Conservation (phyloP, 495 filamentous ascomycete species). For the Copromyces sp. region DNA sequence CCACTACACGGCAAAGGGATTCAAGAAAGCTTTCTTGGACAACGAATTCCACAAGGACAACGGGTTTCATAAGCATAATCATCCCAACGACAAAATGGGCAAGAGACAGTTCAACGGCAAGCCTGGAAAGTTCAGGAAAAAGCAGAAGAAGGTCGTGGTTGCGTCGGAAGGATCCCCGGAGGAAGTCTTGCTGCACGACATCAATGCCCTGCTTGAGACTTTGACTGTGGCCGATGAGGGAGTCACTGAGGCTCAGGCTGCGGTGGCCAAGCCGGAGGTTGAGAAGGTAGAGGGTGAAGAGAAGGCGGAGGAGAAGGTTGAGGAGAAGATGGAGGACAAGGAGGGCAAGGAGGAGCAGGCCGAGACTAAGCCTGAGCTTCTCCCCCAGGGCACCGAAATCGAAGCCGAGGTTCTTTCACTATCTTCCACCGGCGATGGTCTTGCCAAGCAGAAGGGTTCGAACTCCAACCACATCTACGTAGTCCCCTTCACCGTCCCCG, state of each 20-base stretch:
- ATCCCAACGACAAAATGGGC: background rate
- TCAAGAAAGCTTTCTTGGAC: background rate
- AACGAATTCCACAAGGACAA: background rate
- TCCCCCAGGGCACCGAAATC: slow-evolving; percentile 65
- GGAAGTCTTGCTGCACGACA: slow-evolving; percentile 64
- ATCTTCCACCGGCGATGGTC: slow-evolving; percentile 83
- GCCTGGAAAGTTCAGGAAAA: slow-evolving; percentile 10
- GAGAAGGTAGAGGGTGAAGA: background rate
- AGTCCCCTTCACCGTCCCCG: slow-evolving; percentile 76
- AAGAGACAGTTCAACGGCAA: slow-evolving; percentile 6
- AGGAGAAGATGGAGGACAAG: background rate
- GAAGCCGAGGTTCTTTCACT: slow-evolving; percentile 66
- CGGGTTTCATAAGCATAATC: background rate
- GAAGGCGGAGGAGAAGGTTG: background rate
- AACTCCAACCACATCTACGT: slow-evolving; percentile 68
- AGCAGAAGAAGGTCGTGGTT: slow-evolving; percentile 12
- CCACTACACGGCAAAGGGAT: background rate
- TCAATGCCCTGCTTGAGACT: slow-evolving; percentile 51
- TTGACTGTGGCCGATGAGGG: slow-evolving; percentile 29
- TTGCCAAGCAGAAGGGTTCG: slow-evolving; percentile 55
- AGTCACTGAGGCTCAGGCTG: slow-evolving; percentile 3
- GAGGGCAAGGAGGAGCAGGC: slow-evolving; percentile 2
- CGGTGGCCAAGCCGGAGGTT: slow-evolving; percentile 1
- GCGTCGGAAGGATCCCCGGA: slow-evolving; percentile 44
- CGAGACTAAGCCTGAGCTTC: slow-evolving; percentile 6